phyloP scores from a whole-genome alignment of 352 stramenopile species.

The Globisporangium splendens region DNA sequence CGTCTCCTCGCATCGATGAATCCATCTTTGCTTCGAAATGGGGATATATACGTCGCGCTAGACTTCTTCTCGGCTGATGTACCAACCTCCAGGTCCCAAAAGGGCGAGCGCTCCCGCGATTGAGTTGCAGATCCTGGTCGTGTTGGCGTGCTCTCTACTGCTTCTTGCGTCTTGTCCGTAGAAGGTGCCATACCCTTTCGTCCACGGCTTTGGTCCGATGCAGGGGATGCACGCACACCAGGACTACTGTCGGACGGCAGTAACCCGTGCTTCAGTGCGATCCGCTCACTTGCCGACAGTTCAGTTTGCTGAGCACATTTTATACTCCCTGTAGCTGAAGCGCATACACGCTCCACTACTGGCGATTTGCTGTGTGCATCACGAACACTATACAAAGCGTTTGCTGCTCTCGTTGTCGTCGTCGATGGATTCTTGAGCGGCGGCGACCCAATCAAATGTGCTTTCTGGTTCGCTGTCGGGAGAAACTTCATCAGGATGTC shows the following conservation, averaged over 20 bases:
- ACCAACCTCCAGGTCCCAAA: conserved; percentile 15
- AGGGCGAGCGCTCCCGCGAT: conserved; percentile 3
- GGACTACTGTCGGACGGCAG: conserved; percentile 13
- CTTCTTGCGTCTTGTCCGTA: neutral
- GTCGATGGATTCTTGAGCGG: neutral
- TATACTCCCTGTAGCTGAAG: neutral
- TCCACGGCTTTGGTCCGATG: neutral
- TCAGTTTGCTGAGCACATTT: conserved; percentile 7
- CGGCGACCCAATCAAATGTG: neutral
- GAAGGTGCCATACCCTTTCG: neutral
- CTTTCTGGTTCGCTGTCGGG: conserved; percentile 14
- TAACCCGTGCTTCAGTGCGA: conserved; percentile 65
- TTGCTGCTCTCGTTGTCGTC: neutral
- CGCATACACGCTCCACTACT: neutral
- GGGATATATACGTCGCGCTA: conserved; percentile 44
- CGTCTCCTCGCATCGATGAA: conserved; percentile 27
- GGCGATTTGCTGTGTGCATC: neutral
- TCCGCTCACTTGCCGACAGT: conserved; percentile 43
- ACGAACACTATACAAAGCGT: neutral
- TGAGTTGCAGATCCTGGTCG: neutral
- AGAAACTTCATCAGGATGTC: conserved; percentile 55
- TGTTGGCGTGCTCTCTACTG: neutral
- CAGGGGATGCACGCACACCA: neutral
- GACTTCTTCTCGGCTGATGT: conserved; percentile 13
- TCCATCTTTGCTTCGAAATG: conserved; percentile 34